Evolutionary conservation across 495 filamentous ascomycete genomes (phyloP).

Genomic region (Ramalina intermedia): DNA sequence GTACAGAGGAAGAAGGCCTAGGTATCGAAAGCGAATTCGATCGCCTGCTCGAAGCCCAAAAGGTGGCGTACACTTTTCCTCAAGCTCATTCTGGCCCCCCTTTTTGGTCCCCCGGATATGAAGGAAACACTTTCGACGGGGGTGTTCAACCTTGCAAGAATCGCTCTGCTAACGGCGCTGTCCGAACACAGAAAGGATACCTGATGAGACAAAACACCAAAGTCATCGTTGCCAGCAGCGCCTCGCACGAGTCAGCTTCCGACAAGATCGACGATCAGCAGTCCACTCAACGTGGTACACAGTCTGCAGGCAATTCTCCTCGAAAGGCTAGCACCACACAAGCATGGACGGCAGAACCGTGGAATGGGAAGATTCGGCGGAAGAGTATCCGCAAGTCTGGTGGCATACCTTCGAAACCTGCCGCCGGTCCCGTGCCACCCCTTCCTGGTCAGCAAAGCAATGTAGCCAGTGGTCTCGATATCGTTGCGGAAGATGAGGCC

Average conservation of each 20-base stretch:
- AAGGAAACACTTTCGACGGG: conserved; percentile 16
- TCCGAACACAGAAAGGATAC: conserved; percentile 76
- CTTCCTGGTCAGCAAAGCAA: conserved; percentile 81
- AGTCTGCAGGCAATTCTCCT: conserved; percentile 55
- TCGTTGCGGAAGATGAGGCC: conserved; percentile 45
- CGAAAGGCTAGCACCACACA: conserved; percentile 63
- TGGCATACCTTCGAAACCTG: conserved; percentile 47
- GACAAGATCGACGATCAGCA: conserved; percentile 40
- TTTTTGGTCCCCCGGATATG: conserved; percentile 6
- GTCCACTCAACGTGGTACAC: conserved; percentile 30
- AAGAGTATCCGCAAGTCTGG: conserved; percentile 46
- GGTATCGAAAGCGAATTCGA: conserved; percentile 89
- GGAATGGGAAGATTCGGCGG: conserved; percentile 67
- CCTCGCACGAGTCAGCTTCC: conserved; percentile 32
- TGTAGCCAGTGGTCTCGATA: conserved; percentile 42
- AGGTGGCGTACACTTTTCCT: conserved; percentile 61
- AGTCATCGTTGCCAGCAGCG: conserved; percentile 76
- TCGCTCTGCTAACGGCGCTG: conserved; percentile 40
- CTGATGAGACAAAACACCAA: conserved; percentile 98
- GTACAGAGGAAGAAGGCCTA: conserved; percentile 46
- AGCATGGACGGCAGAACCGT: conserved; percentile 91
- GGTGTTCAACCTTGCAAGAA: conserved; percentile 13
- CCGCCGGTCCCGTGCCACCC: conserved; percentile 55
- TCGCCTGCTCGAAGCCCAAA: conserved; percentile 90
- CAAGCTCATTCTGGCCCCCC: conserved; percentile 19